Conservation (phyloP, 768 basidiomycete species). For the Suillus brevipes region DNA sequence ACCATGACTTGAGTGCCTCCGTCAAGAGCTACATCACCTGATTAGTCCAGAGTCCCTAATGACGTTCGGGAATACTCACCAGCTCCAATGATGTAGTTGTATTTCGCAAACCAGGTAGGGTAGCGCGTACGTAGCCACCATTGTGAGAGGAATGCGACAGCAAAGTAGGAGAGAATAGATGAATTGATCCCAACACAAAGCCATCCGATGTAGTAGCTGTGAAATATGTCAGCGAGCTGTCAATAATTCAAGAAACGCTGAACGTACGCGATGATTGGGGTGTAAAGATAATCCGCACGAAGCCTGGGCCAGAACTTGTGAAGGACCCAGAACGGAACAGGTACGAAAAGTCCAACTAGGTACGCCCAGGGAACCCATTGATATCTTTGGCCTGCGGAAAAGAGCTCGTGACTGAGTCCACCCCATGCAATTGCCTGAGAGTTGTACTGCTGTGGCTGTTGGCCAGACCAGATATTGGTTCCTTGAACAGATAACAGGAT, state of each 20-base stretch:
- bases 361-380: slow-evolving; percentile 51
- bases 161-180: slow-evolving; percentile 43
- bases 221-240: slow-evolving; percentile 7
- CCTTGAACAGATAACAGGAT: slow-evolving; percentile 52
- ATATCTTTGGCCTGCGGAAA: slow-evolving; percentile 45
- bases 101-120: slow-evolving; percentile 66
- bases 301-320: slow-evolving; percentile 46
- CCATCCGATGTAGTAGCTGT: slow-evolving; percentile 40
- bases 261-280: slow-evolving; percentile 44
- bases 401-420: slow-evolving; percentile 46
- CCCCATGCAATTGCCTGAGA: slow-evolving; percentile 65
- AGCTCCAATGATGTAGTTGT: slow-evolving; percentile 68
- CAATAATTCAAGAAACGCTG: background rate
- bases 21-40: slow-evolving; percentile 31
- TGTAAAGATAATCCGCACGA: slow-evolving; percentile 47
- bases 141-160: slow-evolving; percentile 59
- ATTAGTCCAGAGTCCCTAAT: slow-evolving; percentile 1
- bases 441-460: slow-evolving; percentile 52
- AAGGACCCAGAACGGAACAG: slow-evolving; percentile 53
- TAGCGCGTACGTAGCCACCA: slow-evolving; percentile 56
- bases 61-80: slow-evolving; percentile 29
- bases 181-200: slow-evolving; percentile 60
- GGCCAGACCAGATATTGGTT: slow-evolving; percentile 64
- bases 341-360: slow-evolving; percentile 48
- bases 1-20: slow-evolving; percentile 52